These are phyloP conservation scores for Umbelopsis ramanniana DNA, from an alignment of 192 early-diverging fungal genomes.

Conservation along the genomic window DNA sequence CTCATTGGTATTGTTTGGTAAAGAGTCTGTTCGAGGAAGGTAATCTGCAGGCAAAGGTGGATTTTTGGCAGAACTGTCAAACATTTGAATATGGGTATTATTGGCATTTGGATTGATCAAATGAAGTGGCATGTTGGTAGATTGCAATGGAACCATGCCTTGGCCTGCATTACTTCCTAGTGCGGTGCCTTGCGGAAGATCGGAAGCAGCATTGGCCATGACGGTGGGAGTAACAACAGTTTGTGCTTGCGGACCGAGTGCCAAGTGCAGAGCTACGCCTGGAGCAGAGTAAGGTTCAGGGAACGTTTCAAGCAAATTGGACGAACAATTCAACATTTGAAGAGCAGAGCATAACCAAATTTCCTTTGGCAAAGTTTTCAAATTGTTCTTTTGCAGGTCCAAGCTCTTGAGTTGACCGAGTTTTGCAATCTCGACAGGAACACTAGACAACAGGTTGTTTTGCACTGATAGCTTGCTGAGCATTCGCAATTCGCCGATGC, in stretches of 20 bases:
- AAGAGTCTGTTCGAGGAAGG: slow-evolving; percentile 7
- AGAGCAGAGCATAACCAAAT: slow-evolving; percentile 79
- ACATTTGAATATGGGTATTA: background rate
- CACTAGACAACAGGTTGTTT: slow-evolving; percentile 68
- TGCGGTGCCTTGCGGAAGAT: slow-evolving; percentile 43
- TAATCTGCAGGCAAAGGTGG: background rate
- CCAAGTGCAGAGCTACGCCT: slow-evolving; percentile 49
- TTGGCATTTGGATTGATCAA: background rate
- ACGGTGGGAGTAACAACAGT: slow-evolving; percentile 48
- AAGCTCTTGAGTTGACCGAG: slow-evolving; percentile 63
- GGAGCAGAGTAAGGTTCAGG: slow-evolving; percentile 63
- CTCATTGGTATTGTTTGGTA: background rate
- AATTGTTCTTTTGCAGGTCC: slow-evolving; percentile 79
- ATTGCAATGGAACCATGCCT: slow-evolving; percentile 39
- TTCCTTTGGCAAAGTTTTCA: slow-evolving; percentile 71
- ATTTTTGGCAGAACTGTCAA: slow-evolving; percentile 1
- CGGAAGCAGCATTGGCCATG: slow-evolving; percentile 51
- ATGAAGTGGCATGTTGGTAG: slow-evolving; percentile 30
- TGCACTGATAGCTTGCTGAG: slow-evolving; percentile 63
- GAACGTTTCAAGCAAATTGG: slow-evolving; percentile 82
- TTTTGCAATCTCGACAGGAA: slow-evolving; percentile 73
- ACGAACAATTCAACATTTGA: slow-evolving; percentile 73
- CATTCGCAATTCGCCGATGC: slow-evolving; percentile 58
- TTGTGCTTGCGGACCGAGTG: slow-evolving; percentile 40
- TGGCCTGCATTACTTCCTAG: slow-evolving; percentile 43